Evolutionary conservation across 2,329 filamentous ascomycete species (phyloP).

Genomic region (Capronia coronata): DNA sequence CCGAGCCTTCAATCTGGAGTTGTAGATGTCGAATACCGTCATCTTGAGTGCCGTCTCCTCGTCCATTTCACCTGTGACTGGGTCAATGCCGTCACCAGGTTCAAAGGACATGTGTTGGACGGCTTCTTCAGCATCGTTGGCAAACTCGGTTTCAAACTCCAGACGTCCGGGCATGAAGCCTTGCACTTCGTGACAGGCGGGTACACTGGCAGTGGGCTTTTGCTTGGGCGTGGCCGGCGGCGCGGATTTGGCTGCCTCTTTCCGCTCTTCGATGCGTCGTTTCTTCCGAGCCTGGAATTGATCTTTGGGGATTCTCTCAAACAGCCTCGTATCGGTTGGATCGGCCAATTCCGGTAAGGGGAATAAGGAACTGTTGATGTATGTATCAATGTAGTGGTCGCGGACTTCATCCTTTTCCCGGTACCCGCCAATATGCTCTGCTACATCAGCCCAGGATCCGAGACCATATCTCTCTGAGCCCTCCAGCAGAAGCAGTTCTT

Average conservation of each 20-base stretch:
- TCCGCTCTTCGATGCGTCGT: slow-evolving; percentile 81
- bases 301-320: slow-evolving; percentile 75
- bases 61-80: slow-evolving; percentile 74
- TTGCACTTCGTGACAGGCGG: slow-evolving; percentile 94
- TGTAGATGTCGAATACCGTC: slow-evolving; percentile 98
- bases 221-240: slow-evolving; percentile 81
- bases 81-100: slow-evolving; percentile 86
- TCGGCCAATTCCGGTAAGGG: slow-evolving; percentile 82
- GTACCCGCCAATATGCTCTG: slow-evolving; percentile 95
- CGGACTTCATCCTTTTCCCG: slow-evolving; percentile 91
- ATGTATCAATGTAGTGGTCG: slow-evolving; percentile 86
- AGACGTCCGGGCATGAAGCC: slow-evolving; percentile 97
- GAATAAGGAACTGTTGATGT: slow-evolving; percentile 74
- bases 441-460: slow-evolving; percentile 95
- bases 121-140: slow-evolving; percentile 95
- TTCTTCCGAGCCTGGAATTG: slow-evolving; percentile 93
- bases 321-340: slow-evolving; percentile 69
- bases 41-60: slow-evolving; percentile 97
- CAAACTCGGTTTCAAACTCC: slow-evolving; percentile 95
- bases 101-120: slow-evolving; percentile 99
- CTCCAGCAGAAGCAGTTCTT: slow-evolving; percentile 87
- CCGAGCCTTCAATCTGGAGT: slow-evolving; percentile 78
- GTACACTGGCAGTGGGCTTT: slow-evolving; percentile 91
- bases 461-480: slow-evolving; percentile 93
- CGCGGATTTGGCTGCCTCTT: slow-evolving; percentile 77